Base-by-base conservation (phyloP, 2,329 filamentous ascomycete genomes). In the Aspergillus ochraceus region DNA sequence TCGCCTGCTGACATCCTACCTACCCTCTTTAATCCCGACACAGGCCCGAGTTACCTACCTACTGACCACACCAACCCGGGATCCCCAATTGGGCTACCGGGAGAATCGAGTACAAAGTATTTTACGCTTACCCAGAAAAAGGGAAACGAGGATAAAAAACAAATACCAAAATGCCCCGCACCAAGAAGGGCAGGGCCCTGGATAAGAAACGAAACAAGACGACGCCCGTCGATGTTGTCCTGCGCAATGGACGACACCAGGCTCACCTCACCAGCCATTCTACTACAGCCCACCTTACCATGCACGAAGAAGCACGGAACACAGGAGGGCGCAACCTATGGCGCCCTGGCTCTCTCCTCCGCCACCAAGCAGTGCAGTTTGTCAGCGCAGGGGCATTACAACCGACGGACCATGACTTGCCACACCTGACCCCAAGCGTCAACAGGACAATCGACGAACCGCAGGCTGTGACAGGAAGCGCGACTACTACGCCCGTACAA, bases 291-390 rank as follows among this genome's bases (percentile, higher is more conserved):
- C 61, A 65, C 29, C 64, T 77, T 57, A 83, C 82, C 1, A 78
- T 88, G 71, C 78, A 79, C 63, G 82, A 88, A 64, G 85, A 86
- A 72, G 85, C 84, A 39, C 79, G 79, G 22, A 86, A 85, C 66
- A 86, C 84, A 12, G 83, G 82, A 68, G 78, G 74, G 19, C 80
- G 84, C 64, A 76, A 75, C 30, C 71, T 77, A 50, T 82, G 80
- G 72, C 78, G 79, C 57, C 71, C 79, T 3, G 78, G 80, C 61
- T 73, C 76, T 53, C 81, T 80, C 63, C 77, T 89, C 53, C 80
- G 87, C 60, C 75, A 88, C 66, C 78, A 81, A 56, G 76, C 77
- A 24, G 80, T 90, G 54, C 71, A 75, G 2, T 90, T 90, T 68
- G 81, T 90, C 60, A 87, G 84, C 69, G 86, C 85, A 36, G 85